phyloP scores from a whole-genome alignment of 2,329 filamentous ascomycete genomes.

The Lecanicillium sp. region DNA sequence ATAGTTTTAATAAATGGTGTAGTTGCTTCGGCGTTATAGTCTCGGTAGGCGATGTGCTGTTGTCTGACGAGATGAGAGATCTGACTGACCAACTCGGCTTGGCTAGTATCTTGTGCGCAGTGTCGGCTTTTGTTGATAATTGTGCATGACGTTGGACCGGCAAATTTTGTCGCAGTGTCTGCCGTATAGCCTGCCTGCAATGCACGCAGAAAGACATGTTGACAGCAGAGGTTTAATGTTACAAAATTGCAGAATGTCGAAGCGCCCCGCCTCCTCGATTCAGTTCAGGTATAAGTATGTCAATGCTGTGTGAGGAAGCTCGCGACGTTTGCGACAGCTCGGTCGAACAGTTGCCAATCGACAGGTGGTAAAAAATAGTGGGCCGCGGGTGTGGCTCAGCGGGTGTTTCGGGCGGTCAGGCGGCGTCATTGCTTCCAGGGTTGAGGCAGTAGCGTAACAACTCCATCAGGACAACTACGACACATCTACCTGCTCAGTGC shows the following conservation, averaged over 20 bases:
- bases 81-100: constrained; percentile 77
- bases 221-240: not conserved
- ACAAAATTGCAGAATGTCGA: not conserved
- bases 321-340: not conserved
- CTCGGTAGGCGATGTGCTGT: constrained; percentile 20
- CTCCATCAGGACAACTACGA: too few relatives aligned
- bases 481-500: too few relatives aligned
- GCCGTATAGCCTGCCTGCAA: constrained; percentile 21
- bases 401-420: constrained; percentile 5
- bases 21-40: constrained; percentile 60
- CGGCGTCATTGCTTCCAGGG: constrained; percentile 4
- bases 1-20: constrained; percentile 78
- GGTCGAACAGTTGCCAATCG: not conserved
- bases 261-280: too few relatives aligned
- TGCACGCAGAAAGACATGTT: constrained; percentile 22
- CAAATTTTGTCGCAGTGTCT: constrained; percentile 10
- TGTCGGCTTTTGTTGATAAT: constrained; percentile 12
- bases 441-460: too few relatives aligned
- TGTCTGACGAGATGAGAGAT: constrained; percentile 52
- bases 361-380: constrained; percentile 2
- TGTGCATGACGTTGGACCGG: constrained; percentile 6
- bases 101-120: constrained; percentile 44
- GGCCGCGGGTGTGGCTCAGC: not conserved
- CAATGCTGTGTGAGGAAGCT: too few relatives aligned
- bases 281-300: too few relatives aligned